phyloP scores from a whole-genome alignment of 208 protist genomes.

The Leishmania aethiopica region DNA sequence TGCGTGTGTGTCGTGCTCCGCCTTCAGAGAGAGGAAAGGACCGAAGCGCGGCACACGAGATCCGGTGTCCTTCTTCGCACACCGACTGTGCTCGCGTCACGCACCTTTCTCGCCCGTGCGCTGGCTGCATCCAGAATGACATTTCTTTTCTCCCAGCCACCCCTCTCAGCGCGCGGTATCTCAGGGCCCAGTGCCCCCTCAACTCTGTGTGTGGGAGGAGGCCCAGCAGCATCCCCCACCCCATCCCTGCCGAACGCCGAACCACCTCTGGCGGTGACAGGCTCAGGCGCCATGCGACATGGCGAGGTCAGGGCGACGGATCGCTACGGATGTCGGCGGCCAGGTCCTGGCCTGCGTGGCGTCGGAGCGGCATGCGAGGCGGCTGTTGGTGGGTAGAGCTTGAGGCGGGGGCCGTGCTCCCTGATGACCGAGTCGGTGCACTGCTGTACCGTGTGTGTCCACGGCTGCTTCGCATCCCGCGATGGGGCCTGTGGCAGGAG shows the following conservation, averaged over 20 bases:
- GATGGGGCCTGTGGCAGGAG: neutral
- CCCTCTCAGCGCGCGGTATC: neutral
- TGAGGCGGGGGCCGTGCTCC: neutral
- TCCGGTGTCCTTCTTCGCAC: neutral
- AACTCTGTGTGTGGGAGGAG: neutral
- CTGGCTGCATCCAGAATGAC: neutral
- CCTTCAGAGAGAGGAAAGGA: neutral
- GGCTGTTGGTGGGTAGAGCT: neutral
- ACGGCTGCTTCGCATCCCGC: neutral
- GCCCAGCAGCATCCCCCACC: neutral
- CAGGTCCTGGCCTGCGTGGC: neutral
- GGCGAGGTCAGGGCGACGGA: neutral
- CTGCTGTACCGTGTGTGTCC: neutral
- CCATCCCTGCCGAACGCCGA: neutral
- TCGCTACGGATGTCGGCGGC: neutral
- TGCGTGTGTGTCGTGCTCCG: neutral
- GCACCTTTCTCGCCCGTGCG: neutral
- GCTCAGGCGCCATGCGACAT: neutral
- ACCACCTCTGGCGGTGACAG: neutral
- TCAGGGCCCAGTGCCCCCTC: neutral
- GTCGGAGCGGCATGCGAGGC: neutral
- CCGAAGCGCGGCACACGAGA: neutral
- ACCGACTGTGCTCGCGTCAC: neutral
- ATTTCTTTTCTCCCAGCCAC: neutral
- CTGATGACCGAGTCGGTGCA: neutral